Evolutionary conservation across 2,329 filamentous ascomycete species (phyloP).

Genomic region (Myriosclerotinia duriaeana): DNA sequence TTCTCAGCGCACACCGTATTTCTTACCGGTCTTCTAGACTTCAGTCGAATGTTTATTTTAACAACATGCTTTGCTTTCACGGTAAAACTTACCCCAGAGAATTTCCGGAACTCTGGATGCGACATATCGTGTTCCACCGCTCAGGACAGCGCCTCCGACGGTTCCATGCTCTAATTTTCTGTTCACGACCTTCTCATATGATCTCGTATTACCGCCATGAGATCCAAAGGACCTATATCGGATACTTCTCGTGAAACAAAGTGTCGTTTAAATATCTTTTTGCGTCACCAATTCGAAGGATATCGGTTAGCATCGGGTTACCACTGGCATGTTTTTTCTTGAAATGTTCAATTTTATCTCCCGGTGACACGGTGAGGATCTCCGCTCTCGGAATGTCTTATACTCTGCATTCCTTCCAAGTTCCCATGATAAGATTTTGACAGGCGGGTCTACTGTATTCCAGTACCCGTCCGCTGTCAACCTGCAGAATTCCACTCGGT

Average conservation of each 20-base stretch:
- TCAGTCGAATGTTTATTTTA: neutral
- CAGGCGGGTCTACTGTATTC: neutral
- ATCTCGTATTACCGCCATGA: neutral
- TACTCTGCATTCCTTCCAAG: neutral
- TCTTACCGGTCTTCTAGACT: neutral
- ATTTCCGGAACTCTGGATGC: neutral
- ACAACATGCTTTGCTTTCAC: neutral
- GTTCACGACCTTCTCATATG: neutral
- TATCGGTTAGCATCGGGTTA: slow-evolving; percentile 2
- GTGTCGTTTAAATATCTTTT: neutral
- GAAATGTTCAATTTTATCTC: neutral
- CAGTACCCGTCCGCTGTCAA: slow-evolving; percentile 12
- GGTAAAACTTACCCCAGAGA: neutral
- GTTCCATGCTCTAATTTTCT: neutral
- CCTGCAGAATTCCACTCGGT: neutral
- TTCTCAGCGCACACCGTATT: neutral
- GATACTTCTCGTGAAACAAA: neutral
- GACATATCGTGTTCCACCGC: neutral
- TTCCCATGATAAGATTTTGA: neutral
- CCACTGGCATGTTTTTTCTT: neutral
- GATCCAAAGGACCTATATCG: neutral
- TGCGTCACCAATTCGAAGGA: neutral
- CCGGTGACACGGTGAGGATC: neutral
- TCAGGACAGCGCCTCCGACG: neutral
- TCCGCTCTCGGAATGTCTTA: slow-evolving; percentile 3